These are phyloP conservation scores for Ogataea hybrid DNA, from an alignment of 1,139 yeast species.

Conservation along the genomic window DNA sequence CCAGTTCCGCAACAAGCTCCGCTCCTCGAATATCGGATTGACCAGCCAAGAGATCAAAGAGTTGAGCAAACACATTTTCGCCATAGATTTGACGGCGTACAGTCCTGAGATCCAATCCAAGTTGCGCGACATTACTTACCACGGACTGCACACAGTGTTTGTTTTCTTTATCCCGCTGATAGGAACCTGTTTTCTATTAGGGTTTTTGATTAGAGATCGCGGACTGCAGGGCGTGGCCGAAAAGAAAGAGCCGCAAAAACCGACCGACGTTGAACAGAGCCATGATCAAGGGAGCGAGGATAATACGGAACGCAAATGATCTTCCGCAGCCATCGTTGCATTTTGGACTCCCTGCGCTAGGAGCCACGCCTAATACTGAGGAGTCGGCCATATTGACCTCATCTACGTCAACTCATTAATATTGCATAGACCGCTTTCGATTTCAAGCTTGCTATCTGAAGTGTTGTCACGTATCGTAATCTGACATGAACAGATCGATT, in stretches of 20 bases:
- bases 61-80: constrained; percentile 34
- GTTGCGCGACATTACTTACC: constrained; percentile 38
- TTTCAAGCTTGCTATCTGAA: no score
- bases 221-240: constrained; percentile 34
- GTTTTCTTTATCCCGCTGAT: constrained; percentile 44
- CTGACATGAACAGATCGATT: no score
- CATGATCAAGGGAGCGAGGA: no score
- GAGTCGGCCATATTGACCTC: no score
- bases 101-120: constrained; percentile 29
- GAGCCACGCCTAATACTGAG: no score
- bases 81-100: constrained; percentile 34
- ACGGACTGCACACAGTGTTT: constrained; percentile 40
- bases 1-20: constrained; percentile 33
- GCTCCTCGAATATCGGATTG: constrained; percentile 11
- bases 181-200: constrained; percentile 38
- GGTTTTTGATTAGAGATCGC: constrained; percentile 40
- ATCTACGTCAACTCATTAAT: no score
- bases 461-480: no score
- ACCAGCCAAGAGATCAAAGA: constrained; percentile 7
- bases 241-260: background rate
- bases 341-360: no score
- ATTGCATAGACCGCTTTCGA: no score
- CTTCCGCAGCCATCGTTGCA: no score
- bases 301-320: no score
- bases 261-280: background rate